A percentile compares a stretch with the other conserved stretches of the same genome.
Evolutionary conservation across 768 basidiomycete genomes (phyloP).

Genomic region (Tulasnella sp.): DNA sequence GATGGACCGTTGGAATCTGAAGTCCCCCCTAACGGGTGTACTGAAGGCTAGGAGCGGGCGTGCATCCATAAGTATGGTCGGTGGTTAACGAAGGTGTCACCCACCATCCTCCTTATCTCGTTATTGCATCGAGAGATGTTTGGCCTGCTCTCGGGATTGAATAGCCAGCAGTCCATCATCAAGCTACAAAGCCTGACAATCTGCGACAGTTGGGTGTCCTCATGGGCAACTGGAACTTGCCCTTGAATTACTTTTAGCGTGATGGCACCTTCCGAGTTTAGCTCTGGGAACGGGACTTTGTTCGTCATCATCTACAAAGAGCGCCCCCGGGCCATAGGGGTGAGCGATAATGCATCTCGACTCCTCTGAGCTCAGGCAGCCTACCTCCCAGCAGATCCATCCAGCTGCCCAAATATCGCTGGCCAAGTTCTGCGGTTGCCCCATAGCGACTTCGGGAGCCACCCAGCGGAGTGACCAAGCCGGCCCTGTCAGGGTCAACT

Average conservation of each 20-base stretch:
- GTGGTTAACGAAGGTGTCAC: background rate
- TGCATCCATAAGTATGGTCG: background rate
- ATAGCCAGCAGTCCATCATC: background rate
- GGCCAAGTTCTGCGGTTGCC: too few relatives aligned
- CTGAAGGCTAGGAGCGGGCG: background rate
- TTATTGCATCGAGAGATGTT: background rate
- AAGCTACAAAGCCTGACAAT: background rate
- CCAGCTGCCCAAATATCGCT: too few relatives aligned
- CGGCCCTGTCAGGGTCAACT: too few relatives aligned
- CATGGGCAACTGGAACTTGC: background rate
- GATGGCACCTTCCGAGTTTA: background rate
- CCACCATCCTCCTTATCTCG: background rate
- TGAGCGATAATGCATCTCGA: too few relatives aligned
- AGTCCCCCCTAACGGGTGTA: background rate
- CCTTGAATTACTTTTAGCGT: background rate
- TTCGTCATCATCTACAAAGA: background rate
- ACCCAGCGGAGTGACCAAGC: too few relatives aligned
- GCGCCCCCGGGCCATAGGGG: too few relatives aligned
- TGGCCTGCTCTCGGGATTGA: background rate
- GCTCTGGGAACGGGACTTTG: background rate
- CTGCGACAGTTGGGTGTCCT: background rate
- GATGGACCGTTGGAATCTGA: background rate
- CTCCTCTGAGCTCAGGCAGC: too few relatives aligned
- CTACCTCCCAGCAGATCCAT: too few relatives aligned
- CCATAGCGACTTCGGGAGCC: too few relatives aligned